Evolutionary conservation across 2,329 filamentous ascomycete genomes (phyloP), one percentile per base, ranked within the genome.

Genomic region (Hypoxylon sp.): DNA sequence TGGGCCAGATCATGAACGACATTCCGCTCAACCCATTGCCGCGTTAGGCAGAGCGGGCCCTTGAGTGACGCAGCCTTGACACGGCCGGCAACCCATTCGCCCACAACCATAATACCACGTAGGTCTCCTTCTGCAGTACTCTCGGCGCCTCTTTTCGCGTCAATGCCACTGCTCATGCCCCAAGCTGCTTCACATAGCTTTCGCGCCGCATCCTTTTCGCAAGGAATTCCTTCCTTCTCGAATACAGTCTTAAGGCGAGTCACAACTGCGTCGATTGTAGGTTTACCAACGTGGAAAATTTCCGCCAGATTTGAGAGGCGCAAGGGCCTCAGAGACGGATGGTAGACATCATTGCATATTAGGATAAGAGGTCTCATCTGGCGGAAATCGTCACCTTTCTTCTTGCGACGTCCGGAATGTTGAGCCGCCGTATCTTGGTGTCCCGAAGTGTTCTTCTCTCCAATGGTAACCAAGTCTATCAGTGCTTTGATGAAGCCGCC

Each of bases 301-400:
- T 99, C 96, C 0, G 95, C 96, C 52, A 96, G 81, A 5, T 84
- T 88, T 0, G 93, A 94, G 69, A 95, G 91, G n/a, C 96, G 89
- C 6, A 99, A 83, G 0, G 93, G 94, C 27, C 94, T 88, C 41
- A 99, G 84, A 19, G 94, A 92, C 3, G 95, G 90, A 71, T 97
- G 94, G 75, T 99, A 99, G 0, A 98, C 89, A 77, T 99, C 96
- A 74, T 99, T 99, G 82, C 96, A 99, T 72, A 99, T 96, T 50
- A 99, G 84, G 53, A 99, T 93, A 29, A 99, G 83, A 0, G 96
- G 96, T 47, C 96, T 87, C 80, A 97, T 87, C 67, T 97, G 86
- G 43, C 91, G 88, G 76, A 99, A 99, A 63, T 90, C 91, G 74
- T 98, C 95, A 0, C 90, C 90, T 76, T 93, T 95, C 78, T 87